phyloP scores from a whole-genome alignment of 2,329 filamentous ascomycete species.

The Pseudocercospora fijiensis region DNA sequence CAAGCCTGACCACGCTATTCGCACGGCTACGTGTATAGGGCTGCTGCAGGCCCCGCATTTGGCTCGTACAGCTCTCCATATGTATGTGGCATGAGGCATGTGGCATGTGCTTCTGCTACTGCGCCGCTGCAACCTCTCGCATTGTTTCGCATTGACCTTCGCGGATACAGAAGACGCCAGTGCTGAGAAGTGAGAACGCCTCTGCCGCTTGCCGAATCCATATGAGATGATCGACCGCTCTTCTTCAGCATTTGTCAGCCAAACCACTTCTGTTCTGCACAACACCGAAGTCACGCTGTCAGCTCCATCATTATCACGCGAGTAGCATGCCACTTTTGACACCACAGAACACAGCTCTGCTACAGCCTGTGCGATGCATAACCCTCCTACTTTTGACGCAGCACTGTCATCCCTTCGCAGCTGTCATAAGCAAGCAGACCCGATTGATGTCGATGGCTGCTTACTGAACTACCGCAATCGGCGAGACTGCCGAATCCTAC shows the following conservation, averaged over 20 bases:
- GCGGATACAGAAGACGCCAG: not conserved
- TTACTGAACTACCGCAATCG: constrained; percentile 5
- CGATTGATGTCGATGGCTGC: constrained; percentile 3
- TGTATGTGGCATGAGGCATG: too few relatives aligned
- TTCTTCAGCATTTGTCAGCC: constrained; percentile 1
- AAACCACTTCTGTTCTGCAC: not conserved
- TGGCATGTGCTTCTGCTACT: not conserved
- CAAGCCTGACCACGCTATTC: not conserved
- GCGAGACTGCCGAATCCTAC: constrained; percentile 3
- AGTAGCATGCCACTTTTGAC: not conserved
- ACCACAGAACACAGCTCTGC: not conserved
- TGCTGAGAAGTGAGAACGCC: not conserved
- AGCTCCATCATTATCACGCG: not conserved
- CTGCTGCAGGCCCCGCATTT: not conserved
- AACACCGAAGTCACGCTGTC: not conserved
- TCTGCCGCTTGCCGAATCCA: not conserved
- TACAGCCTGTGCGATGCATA: not conserved
- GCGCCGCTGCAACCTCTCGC: not conserved
- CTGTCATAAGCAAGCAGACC: constrained; percentile 6
- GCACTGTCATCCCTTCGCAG: not conserved
- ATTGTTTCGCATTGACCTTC: not conserved
- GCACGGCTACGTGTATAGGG: not conserved
- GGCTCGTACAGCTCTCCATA: not conserved
- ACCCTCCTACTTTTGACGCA: not conserved
- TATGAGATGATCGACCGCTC: constrained; percentile 1